These are phyloP conservation scores for Haplographium delicatum DNA, from an alignment of 495 filamentous ascomycete species.

Conservation along the genomic window DNA sequence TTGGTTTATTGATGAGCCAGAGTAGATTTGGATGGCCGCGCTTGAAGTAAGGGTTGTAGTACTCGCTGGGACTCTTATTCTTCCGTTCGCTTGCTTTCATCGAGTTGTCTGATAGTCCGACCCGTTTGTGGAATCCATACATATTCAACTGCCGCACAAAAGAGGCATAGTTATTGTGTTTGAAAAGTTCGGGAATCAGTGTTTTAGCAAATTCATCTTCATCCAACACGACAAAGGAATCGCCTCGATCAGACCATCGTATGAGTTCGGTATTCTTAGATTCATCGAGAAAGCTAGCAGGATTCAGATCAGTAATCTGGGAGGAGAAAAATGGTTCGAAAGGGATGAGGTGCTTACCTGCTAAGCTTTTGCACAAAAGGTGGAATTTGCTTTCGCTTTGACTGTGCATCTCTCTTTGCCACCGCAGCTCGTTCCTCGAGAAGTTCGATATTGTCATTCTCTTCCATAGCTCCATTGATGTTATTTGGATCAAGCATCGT, in stretches of 20 bases:
- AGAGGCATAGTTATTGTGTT: slow-evolving; percentile 98
- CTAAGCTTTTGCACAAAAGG: slow-evolving; percentile 98
- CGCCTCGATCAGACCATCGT: slow-evolving; percentile 93
- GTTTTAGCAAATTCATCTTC: slow-evolving; percentile 99
- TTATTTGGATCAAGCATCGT: slow-evolving; percentile 30
- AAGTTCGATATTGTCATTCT: slow-evolving; percentile 66
- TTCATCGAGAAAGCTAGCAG: slow-evolving; percentile 80
- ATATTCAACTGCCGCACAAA: slow-evolving; percentile 98
- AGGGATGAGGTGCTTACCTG: slow-evolving; percentile 56
- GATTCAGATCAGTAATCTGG: slow-evolving; percentile 14
- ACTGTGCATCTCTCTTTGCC: slow-evolving; percentile 77
- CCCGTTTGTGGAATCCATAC: slow-evolving; percentile 99
- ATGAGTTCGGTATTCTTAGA: slow-evolving; percentile 90
- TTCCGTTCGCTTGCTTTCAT: slow-evolving; percentile 96
- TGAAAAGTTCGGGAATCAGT: slow-evolving; percentile 94
- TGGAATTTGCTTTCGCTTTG: slow-evolving; percentile 89
- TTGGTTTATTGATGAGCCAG: slow-evolving; percentile 97
- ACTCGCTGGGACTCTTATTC: slow-evolving; percentile 96
- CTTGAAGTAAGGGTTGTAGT: slow-evolving; percentile 93
- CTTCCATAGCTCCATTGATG: slow-evolving; percentile 38
- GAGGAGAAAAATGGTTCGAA: background rate
- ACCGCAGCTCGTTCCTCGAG: slow-evolving; percentile 68
- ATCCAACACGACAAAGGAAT: slow-evolving; percentile 94
- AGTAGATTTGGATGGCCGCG: slow-evolving; percentile 87
- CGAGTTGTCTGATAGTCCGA: slow-evolving; percentile 93